Conservation (phyloP, 441 rosid genomes). For the Brassica hybrid region DNA sequence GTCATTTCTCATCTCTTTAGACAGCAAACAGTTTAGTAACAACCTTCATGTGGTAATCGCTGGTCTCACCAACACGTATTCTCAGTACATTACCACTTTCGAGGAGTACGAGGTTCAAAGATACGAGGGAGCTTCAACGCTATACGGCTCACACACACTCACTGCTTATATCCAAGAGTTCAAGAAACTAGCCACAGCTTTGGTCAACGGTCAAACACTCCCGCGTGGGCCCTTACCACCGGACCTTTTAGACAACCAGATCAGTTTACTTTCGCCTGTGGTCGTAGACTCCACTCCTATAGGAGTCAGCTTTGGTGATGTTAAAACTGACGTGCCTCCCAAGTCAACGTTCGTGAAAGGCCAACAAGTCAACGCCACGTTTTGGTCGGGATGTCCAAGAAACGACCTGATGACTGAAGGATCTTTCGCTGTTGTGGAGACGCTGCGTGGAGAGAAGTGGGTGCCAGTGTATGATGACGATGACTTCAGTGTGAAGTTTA, state of each 20-base stretch:
- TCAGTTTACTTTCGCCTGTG: constrained; percentile 65
- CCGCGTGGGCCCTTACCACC: constrained; percentile 64
- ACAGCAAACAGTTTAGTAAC: constrained; percentile 41
- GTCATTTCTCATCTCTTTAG: constrained; percentile 49
- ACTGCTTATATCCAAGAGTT: constrained; percentile 72
- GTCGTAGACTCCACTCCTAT: constrained; percentile 60
- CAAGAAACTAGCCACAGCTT: constrained; percentile 68
- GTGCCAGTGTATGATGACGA: constrained; percentile 65
- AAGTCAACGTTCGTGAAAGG: constrained; percentile 63
- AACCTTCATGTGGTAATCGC: constrained; percentile 63
- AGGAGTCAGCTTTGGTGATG: constrained; percentile 60
- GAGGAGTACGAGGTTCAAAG: constrained; percentile 74
- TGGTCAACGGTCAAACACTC: constrained; percentile 49
- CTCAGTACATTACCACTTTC: constrained; percentile 71
- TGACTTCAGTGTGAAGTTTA: constrained; percentile 65
- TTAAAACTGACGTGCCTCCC: constrained; percentile 51
- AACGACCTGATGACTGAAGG: constrained; percentile 76
- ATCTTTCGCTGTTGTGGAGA: constrained; percentile 70
- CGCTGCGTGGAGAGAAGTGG: constrained; percentile 55
- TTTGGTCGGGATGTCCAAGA: constrained; percentile 78
- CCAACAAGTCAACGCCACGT: constrained; percentile 54
- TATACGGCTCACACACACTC: constrained; percentile 72
- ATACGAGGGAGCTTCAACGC: constrained; percentile 83
- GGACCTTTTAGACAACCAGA: constrained; percentile 64
- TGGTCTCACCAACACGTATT: constrained; percentile 75